Percentiles rank a stretch among this genome's conserved stretches.
Evolutionary conservation across 345 rosid genomes (phyloP).

Genomic region (Euclidium syriacum): DNA sequence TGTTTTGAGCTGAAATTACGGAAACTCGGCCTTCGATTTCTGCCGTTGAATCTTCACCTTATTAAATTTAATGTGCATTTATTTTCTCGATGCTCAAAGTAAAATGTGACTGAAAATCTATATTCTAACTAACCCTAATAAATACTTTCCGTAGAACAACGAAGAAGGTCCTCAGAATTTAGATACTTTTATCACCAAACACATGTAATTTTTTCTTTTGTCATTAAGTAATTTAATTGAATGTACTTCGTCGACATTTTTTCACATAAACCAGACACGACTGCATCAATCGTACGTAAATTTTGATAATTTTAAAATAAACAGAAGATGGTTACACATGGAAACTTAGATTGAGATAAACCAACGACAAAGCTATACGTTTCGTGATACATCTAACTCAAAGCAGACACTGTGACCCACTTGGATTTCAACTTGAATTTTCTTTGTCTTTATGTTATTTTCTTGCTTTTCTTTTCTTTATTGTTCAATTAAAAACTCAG

Average conservation of each 20-base stretch:
- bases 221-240: not conserved
- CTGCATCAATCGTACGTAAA: conserved; percentile 14
- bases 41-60: conserved; percentile 26
- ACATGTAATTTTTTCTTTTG: conserved; percentile 5
- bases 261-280: conserved; percentile 23
- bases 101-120: conserved; percentile 1
- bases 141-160: conserved; percentile 9
- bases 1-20: conserved; percentile 33
- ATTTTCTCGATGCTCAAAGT: conserved; percentile 16
- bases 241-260: conserved; percentile 16
- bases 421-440: conserved; percentile 27
- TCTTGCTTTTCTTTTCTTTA: conserved; percentile 1
- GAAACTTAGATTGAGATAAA: conserved; percentile 1
- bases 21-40: conserved; percentile 31
- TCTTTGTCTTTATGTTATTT: conserved; percentile 16
- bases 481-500: not conserved
- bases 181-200: conserved; percentile 12
- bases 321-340: not conserved
- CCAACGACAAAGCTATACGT: conserved; percentile 23
- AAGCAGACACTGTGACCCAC: conserved; percentile 37
- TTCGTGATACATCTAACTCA: conserved; percentile 23
- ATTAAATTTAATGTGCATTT: conserved; percentile 12
- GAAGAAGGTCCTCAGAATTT: not conserved
- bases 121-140: conserved; percentile 17
- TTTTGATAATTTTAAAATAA: not conserved